Conservation (phyloP, 1,284 basidiomycete species). For the Rhodotorula sp. region DNA sequence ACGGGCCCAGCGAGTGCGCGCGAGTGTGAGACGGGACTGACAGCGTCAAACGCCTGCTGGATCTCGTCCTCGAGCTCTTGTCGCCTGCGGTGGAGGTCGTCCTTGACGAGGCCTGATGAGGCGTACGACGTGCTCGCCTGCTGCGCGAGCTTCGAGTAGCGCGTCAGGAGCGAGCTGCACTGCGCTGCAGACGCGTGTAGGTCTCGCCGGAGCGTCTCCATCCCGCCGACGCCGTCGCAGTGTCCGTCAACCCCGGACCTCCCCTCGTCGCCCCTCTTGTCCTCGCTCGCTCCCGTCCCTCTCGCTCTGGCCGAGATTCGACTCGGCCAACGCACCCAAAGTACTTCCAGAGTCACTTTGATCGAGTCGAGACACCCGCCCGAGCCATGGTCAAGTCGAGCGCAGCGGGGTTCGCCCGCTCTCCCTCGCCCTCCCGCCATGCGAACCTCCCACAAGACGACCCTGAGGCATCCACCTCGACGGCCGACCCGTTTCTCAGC, state of each 20-base stretch:
- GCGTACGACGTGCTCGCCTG: constrained; percentile 62
- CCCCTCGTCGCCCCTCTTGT: neutral
- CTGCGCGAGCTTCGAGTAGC: constrained; percentile 81
- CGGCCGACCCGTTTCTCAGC: constrained; percentile 11
- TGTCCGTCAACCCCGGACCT: neutral
- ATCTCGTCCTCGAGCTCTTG: constrained; percentile 68
- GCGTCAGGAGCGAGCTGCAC: constrained; percentile 82
- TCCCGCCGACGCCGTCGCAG: neutral
- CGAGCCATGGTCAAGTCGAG: constrained; percentile 4
- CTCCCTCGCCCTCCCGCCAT: neutral
- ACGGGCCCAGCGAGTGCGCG: no score
- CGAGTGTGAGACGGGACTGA: constrained; percentile 50
- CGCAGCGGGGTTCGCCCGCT: constrained; percentile 8
- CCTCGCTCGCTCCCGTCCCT: neutral
- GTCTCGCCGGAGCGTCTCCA: constrained; percentile 32
- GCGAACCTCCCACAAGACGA: neutral
- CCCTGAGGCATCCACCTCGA: neutral
- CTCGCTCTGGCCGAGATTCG: neutral
- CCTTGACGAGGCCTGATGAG: constrained; percentile 43
- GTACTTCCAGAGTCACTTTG: no score
- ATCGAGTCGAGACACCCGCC: neutral
- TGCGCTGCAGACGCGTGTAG: constrained; percentile 34
- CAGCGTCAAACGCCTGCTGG: constrained; percentile 84
- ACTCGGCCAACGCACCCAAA: neutral
- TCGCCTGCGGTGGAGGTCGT: constrained; percentile 58